Evolutionary conservation across 2,329 filamentous ascomycete genomes (phyloP).

Genomic region (Monosporascus ibericus): DNA sequence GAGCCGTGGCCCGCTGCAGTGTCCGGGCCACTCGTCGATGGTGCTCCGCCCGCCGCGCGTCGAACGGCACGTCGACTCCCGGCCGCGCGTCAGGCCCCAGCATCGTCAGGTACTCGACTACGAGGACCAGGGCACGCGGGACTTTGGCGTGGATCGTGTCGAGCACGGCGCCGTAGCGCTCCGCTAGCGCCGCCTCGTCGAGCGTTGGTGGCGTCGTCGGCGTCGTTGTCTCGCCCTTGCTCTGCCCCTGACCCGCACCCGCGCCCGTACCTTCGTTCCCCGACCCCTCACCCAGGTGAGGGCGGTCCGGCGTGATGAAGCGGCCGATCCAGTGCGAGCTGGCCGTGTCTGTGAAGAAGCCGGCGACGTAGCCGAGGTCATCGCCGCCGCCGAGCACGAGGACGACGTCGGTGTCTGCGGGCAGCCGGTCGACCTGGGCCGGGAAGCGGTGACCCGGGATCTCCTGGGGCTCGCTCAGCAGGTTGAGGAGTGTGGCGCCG

Average conservation of each 20-base stretch:
- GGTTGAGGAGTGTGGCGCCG: slow-evolving; percentile 31
- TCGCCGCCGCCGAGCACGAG: slow-evolving; percentile 33
- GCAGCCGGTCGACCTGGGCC: slow-evolving; percentile 29
- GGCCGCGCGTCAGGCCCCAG: slow-evolving; percentile 21
- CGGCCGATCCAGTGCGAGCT: not conserved
- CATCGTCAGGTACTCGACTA: slow-evolving; percentile 33
- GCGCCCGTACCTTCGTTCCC: not conserved
- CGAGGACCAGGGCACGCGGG: slow-evolving; percentile 34
- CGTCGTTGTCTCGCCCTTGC: too few species aligned
- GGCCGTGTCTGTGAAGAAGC: slow-evolving; percentile 24
- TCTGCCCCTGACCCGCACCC: too few species aligned
- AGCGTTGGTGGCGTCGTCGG: not conserved
- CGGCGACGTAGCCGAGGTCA: slow-evolving; percentile 31
- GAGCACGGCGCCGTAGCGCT: slow-evolving; percentile 19
- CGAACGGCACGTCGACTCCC: slow-evolving; percentile 20
- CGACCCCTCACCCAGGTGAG: slow-evolving; percentile 6
- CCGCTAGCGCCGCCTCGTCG: slow-evolving; percentile 16
- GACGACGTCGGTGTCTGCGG: slow-evolving; percentile 28
- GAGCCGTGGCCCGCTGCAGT: slow-evolving; percentile 19
- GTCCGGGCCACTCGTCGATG: slow-evolving; percentile 16
- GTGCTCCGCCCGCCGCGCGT: slow-evolving; percentile 17
- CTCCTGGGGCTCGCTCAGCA: slow-evolving; percentile 28
- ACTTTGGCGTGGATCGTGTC: slow-evolving; percentile 27
- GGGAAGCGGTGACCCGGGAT: slow-evolving; percentile 13
- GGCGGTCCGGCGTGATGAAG: slow-evolving; percentile 11